Conservation (phyloP, 1,284 basidiomycete genomes). For the Athelia sp. region DNA sequence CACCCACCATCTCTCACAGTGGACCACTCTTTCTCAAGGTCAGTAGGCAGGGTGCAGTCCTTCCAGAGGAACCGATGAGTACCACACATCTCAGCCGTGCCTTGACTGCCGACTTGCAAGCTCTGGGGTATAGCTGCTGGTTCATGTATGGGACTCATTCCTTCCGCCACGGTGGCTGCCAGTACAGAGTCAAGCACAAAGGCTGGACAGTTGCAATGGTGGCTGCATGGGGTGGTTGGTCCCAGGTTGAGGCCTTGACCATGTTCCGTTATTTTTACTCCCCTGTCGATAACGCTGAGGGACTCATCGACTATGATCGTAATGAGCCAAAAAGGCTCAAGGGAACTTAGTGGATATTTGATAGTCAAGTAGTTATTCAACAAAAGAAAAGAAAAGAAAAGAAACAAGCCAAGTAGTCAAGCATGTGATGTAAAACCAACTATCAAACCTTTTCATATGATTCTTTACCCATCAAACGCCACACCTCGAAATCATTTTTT, state of each 20-base stretch:
- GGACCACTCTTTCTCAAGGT: slow-evolving; percentile 9
- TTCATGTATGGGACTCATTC: slow-evolving; percentile 19
- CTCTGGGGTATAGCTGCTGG: slow-evolving; percentile 14
- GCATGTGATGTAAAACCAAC: too few species aligned
- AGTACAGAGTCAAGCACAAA: slow-evolving; percentile 12
- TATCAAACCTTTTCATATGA: neutral
- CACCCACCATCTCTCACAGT: neutral
- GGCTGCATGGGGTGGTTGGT: slow-evolving; percentile 20
- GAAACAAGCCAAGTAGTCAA: too few species aligned
- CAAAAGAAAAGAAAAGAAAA: too few species aligned
- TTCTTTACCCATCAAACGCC: neutral
- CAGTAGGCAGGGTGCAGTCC: slow-evolving; percentile 3
- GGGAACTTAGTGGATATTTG: too few species aligned
- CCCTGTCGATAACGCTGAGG: slow-evolving; percentile 19
- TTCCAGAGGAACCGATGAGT: slow-evolving; percentile 6
- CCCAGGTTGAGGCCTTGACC: slow-evolving; percentile 16
- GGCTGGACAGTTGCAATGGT: slow-evolving; percentile 12
- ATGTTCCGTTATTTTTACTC: slow-evolving; percentile 21
- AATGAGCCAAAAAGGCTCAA: neutral
- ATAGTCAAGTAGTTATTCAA: too few species aligned
- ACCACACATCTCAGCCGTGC: slow-evolving; percentile 8
- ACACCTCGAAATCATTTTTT: neutral
- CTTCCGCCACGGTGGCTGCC: slow-evolving; percentile 17
- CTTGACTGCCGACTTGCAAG: slow-evolving; percentile 13
- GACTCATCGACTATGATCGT: slow-evolving; percentile 6